Evolutionary conservation across 108 stramenopile genomes (phyloP), one percentile per base, ranked within the genome.

Genomic region (Parietichytrium sp.): DNA sequence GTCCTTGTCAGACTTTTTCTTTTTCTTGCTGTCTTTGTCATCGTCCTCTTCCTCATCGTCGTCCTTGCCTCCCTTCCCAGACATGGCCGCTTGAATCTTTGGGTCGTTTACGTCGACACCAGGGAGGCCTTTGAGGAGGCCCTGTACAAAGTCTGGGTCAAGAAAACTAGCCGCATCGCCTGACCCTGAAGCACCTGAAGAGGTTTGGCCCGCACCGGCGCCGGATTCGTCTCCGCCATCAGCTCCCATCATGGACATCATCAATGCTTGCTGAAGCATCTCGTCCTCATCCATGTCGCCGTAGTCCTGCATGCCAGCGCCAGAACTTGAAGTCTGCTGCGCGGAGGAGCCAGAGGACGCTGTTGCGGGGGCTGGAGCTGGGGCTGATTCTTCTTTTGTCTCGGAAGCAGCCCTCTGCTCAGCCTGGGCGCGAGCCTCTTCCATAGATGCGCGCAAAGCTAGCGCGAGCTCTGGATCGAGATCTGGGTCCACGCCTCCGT

Each of bases 381-480:
- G 86, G 26, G 77, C 61, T 25, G 85, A 89, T 80, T 92, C 91
- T 15, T 80, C 72, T 18, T 79, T 54, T 55, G 13, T 16, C 3
- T 54, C 48, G 13, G 10, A 47, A 38, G 81, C 55, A 3, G 82
- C 84, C 42, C 36, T 49, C 31, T 31, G 47, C 52, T 89, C 89
- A 13, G 87, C 83, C 51, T 95, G 87, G 3, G 94, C 95, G 13
- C 96, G 90, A 87, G 96, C 96, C 87, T 98, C 98, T 80, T 98
- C 98, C 94, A 96, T 96, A 82, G 93, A 93, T 20, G 97, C 93
- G 12, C 97, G 91, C 10, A 99, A 84, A 18, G 95, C 98, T 95
- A 97, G 97, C 83, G 98, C 98, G 80, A 99, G 87, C 87, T 97
- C 98, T 18, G 98, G 98, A 81, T 99, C 98, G 89, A 95, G 93